Evolutionary conservation across 495 filamentous ascomycete species (phyloP), one percentile per base, ranked within the genome.

Genomic region (Penicillium pulvis): DNA sequence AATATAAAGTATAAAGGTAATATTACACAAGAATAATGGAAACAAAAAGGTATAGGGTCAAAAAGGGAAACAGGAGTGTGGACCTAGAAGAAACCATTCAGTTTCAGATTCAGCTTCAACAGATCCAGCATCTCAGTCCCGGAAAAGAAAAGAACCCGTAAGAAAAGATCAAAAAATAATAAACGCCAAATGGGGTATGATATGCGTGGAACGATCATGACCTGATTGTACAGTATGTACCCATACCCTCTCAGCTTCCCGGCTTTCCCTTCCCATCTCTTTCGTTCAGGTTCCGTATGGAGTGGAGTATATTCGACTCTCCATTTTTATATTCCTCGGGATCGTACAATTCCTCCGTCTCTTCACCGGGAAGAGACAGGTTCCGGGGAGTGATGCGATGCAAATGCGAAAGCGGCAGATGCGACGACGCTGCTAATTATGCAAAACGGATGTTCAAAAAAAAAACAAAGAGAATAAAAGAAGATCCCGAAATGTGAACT

Each of bases 121-220:
- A 16, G 39, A 41, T 41, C 39, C 16, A 41, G 12, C 28, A 28
- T 28, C 28, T 28, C 28, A 28, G 28, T 7, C 33, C 10, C 33
- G 16, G 39, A 41, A 1, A 17, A 17, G 39, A 41, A 17, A 41
- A 12, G 39, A 16, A n/a, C 4, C 39, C 39, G 12, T 11, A 36
- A 36, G 12, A 36, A 14, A 36, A 36, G 7, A 12, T 11, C 6
- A 17, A 17, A n/a, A n/a, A 41, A 28, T 26, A 47, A 28, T 24
- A 56, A 69, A 67, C 64, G 64, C 64, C 59, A 59, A 39, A 55
- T 58, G 61, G 39, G 64, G 67, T 67, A 69, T 69, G 64, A 60
- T 62, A 69, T 69, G 61, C 60, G 62, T 64, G 42, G 47, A 64
- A 62, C 55, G 60, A 61, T 63, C 65, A 62, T 66, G 56, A 58